These are phyloP conservation scores for Rhodamnia rubescens DNA, from an alignment of 345 rosid genomes.

Conservation along the genomic window DNA sequence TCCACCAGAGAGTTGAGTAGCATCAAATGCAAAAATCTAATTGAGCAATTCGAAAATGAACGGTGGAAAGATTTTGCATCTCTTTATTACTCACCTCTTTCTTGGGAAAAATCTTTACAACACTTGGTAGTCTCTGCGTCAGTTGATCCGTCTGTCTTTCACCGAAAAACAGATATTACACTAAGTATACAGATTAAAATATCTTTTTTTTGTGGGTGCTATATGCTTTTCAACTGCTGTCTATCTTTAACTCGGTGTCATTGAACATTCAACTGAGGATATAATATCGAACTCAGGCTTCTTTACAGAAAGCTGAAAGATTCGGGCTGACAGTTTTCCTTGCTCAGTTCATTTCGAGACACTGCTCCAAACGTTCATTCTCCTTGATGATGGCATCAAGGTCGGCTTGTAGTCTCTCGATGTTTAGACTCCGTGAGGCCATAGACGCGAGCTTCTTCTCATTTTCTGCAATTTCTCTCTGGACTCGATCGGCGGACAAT, in stretches of 20 bases:
- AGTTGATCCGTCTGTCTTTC: not conserved
- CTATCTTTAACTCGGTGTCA: not conserved
- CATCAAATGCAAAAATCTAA: not conserved
- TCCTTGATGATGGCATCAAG: slow-evolving; percentile 46
- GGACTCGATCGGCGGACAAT: slow-evolving; percentile 45
- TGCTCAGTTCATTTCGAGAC: not conserved
- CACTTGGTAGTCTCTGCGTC: not conserved
- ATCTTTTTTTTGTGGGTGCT: not conserved
- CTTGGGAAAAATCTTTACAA: not conserved
- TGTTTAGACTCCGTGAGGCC: slow-evolving; percentile 39
- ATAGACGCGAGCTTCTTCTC: slow-evolving; percentile 64
- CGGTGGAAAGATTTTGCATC: not conserved
- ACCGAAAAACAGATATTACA: not conserved
- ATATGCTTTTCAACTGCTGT: not conserved
- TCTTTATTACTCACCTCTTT: not conserved
- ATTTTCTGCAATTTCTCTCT: slow-evolving; percentile 52
- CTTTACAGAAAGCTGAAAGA: not conserved
- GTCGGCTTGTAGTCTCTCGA: slow-evolving; percentile 49
- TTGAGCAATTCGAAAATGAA: not conserved
- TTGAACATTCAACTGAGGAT: not conserved
- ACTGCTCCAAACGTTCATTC: slow-evolving; percentile 39
- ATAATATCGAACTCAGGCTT: not conserved
- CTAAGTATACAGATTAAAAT: not conserved
- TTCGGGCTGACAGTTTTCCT: not conserved
- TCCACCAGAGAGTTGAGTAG: not conserved